Evolutionary conservation across 345 rosid genomes (phyloP), one percentile per base, ranked within the genome.

Genomic region (Combretum micranthum): DNA sequence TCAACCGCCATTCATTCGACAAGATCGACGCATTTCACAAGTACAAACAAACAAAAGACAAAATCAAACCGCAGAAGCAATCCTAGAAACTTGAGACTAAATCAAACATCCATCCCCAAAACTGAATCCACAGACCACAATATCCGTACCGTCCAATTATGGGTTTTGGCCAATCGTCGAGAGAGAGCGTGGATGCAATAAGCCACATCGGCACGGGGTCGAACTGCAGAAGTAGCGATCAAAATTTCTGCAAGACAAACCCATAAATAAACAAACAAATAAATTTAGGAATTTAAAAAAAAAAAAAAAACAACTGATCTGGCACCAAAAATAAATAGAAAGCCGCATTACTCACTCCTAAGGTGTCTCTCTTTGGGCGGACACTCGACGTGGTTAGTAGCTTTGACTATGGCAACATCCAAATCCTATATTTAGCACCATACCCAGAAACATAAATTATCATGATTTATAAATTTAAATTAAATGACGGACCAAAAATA

Each of bases 281-380:
- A 23, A n/a, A n/a, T n/a, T n/a, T n/a, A n/a, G n/a, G n/a, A n/a
- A n/a, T n/a, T n/a, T n/a, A n/a, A 64, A 15, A 37, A 18, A 42
- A 17, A 7, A 44, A 5, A 22, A 25, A 4, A n/a, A 23, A 18
- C 2, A 17, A 13, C 22, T 18, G 23, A 56, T 10, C 22, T 20
- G 32, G 45, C 25, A 54, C 10, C 9, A 32, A 32, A 32, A 32
- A 32, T 7, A 5, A 25, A 25, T 25, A 25, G 5, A 32, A 32
- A 32, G 10, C 39, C 39, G 9, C 39, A 37, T 19, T 2, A 74
- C 90, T 72, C 59, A 94, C 99, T 94, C 66, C 93, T 61, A 59
- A 94, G 88, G 69, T 87, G 96, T 42, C 97, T 73, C 55, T 94
- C 99, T 72, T 94, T 94, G 57, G 99, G 99, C 23, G 96, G 96